phyloP scores from a whole-genome alignment of 805 yeast genomes.

The Candida gorgasii region DNA sequence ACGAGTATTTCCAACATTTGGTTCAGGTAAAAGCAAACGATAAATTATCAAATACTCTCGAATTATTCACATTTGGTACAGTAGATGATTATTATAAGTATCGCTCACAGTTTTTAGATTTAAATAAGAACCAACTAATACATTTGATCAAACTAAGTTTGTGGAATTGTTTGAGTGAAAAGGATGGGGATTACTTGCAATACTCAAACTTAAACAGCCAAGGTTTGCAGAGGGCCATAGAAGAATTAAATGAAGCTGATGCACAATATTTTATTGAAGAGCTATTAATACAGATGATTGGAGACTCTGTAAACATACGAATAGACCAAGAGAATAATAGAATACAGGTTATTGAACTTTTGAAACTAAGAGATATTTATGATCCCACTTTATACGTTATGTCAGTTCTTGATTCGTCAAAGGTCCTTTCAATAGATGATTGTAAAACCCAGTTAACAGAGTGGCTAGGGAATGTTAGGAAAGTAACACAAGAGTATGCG shows the following conservation, averaged over 20 bases:
- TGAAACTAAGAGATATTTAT: slow-evolving; percentile 33
- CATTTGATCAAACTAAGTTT: slow-evolving; percentile 33
- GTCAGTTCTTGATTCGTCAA: slow-evolving; percentile 22
- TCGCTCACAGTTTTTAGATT: slow-evolving; percentile 16
- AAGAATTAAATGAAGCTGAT: slow-evolving; percentile 7
- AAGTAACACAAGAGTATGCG: slow-evolving; percentile 14
- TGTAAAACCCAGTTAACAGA: slow-evolving; percentile 20
- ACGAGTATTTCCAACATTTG: slow-evolving; percentile 9
- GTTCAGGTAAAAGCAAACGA: not conserved
- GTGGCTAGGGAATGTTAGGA: slow-evolving; percentile 25
- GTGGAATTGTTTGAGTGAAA: slow-evolving; percentile 17
- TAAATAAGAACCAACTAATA: slow-evolving; percentile 14
- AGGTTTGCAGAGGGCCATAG: not conserved
- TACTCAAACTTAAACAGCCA: not conserved
- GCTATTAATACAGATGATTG: slow-evolving; percentile 14
- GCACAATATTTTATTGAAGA: slow-evolving; percentile 11
- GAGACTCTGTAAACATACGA: slow-evolving; percentile 21
- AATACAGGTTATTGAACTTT: slow-evolving; percentile 20
- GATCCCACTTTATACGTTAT: slow-evolving; percentile 23
- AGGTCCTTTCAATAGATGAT: slow-evolving; percentile 17
- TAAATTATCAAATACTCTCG: slow-evolving; percentile 26
- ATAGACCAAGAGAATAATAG: slow-evolving; percentile 27
- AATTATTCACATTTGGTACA: slow-evolving; percentile 41
- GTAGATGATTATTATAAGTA: slow-evolving; percentile 24
- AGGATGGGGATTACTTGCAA: slow-evolving; percentile 12